phyloP scores from a whole-genome alignment of 441 rosid genomes.

The Flueggea neowawraea region DNA sequence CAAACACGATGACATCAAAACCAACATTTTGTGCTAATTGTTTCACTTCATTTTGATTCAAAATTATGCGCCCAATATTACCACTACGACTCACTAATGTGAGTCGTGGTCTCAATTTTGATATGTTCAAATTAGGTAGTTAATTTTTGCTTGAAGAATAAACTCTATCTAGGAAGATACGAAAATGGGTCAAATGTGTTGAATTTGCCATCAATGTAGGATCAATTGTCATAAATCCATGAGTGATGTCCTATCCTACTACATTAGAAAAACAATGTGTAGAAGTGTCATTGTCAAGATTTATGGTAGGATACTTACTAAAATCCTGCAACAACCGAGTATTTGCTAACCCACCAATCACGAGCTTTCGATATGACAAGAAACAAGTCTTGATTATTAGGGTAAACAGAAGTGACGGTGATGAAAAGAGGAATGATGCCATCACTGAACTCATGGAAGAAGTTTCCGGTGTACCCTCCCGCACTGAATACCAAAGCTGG shows the following conservation, averaged over 20 bases:
- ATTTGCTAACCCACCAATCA: conserved; percentile 61
- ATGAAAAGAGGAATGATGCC: conserved; percentile 61
- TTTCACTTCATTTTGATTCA: conserved; percentile 28
- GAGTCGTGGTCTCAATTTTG: conserved; percentile 24
- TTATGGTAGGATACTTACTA: conserved; percentile 39
- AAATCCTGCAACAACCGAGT: conserved; percentile 30
- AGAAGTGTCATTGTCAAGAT: conserved; percentile 36
- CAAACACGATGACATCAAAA: conserved; percentile 41
- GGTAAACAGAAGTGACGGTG: conserved; percentile 38
- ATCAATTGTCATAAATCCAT: conserved; percentile 44
- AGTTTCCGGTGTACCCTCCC: conserved; percentile 66
- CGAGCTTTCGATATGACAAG: conserved; percentile 36
- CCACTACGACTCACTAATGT: conserved; percentile 31
- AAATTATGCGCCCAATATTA: conserved; percentile 29
- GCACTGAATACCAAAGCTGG: conserved; percentile 60
- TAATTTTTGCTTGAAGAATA: conserved; percentile 10
- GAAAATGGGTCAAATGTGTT: conserved; percentile 36
- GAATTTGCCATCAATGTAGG: conserved; percentile 35
- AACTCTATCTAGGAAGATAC: conserved; percentile 31
- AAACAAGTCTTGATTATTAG: conserved; percentile 31
- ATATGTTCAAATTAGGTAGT: neutral
- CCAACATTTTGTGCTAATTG: conserved; percentile 30
- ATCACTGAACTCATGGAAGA: conserved; percentile 63
- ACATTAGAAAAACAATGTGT: conserved; percentile 49
- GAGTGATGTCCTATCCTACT: conserved; percentile 44